phyloP scores from a whole-genome alignment of 805 yeast species.

The Kregervanrija fluxuum region DNA sequence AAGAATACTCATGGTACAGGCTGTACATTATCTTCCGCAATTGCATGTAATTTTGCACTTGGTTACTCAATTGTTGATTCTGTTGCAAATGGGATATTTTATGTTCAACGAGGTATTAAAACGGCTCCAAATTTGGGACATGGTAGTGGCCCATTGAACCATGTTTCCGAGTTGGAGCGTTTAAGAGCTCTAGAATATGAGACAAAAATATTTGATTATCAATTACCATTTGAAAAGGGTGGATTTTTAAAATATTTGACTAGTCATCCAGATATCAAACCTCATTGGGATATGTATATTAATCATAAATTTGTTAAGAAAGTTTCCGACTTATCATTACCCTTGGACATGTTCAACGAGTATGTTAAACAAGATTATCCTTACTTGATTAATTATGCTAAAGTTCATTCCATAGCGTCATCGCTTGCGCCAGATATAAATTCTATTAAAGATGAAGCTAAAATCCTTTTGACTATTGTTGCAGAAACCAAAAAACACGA shows the following conservation, averaged over 20 bases:
- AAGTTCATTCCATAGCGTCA: constrained; percentile 57
- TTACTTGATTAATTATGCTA: constrained; percentile 62
- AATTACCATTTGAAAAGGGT: constrained; percentile 23
- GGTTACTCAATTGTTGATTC: constrained; percentile 41
- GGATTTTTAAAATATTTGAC: constrained; percentile 40
- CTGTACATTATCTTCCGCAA: constrained; percentile 76
- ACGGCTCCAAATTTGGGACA: constrained; percentile 27
- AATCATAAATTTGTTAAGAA: constrained; percentile 54
- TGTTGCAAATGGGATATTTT: constrained; percentile 51
- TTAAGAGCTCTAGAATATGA: constrained; percentile 3
- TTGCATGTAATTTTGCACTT: constrained; percentile 66
- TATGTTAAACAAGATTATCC: constrained; percentile 56
- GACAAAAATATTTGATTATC: neutral
- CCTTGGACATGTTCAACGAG: constrained; percentile 38
- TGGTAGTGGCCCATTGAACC: constrained; percentile 69
- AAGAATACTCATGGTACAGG: constrained; percentile 83
- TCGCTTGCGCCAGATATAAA: constrained; percentile 50
- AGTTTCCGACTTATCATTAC: constrained; percentile 46
- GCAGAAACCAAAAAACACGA: constrained; percentile 52
- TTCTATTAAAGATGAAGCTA: constrained; percentile 42
- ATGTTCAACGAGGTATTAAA: constrained; percentile 58
- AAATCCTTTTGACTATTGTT: constrained; percentile 43
- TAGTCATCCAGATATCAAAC: constrained; percentile 46
- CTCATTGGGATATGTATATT: constrained; percentile 51
- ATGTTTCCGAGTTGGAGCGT: constrained; percentile 31